phyloP scores from a whole-genome alignment of 306 rosid genomes.

The Astragalus membranaceus region DNA sequence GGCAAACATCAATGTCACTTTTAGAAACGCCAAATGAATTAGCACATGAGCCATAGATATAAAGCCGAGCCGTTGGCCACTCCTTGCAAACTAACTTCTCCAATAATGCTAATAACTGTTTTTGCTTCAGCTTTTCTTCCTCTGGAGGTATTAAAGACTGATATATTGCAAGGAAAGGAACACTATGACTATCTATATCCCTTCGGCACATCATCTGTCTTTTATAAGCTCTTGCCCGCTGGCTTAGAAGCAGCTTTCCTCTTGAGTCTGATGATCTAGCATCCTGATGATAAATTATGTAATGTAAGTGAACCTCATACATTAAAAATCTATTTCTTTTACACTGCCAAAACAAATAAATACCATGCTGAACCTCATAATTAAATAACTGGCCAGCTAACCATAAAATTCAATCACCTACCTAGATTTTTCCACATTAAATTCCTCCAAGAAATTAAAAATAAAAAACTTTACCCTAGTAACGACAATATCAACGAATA shows the following conservation, averaged over 20 bases:
- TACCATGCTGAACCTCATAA: not conserved
- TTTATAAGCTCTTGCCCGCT: conserved; percentile 53
- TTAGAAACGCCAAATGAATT: conserved; percentile 89
- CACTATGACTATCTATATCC: conserved; percentile 61
- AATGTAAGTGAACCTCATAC: conserved; percentile 25
- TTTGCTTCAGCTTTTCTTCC: conserved; percentile 84
- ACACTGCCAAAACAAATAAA: not conserved
- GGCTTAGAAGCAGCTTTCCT: conserved; percentile 59
- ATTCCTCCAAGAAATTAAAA: not conserved
- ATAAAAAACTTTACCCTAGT: not conserved
- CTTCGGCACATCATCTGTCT: conserved; percentile 55
- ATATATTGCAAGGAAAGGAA: conserved; percentile 58
- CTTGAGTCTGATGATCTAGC: conserved; percentile 64
- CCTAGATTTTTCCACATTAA: not conserved
- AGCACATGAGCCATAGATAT: conserved; percentile 92
- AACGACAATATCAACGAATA: not conserved
- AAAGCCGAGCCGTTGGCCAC: conserved; percentile 80
- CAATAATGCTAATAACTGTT: conserved; percentile 51
- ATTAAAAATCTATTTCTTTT: conserved; percentile 5
- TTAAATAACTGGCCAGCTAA: not conserved
- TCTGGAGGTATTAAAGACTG: conserved; percentile 72
- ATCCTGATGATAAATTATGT: conserved; percentile 49
- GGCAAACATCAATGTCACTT: conserved; percentile 93
- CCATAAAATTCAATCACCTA: not conserved
- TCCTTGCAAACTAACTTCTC: conserved; percentile 63